Percentiles rank a stretch among this genome's conserved stretches.
phyloP scores from a whole-genome alignment of 2,329 filamentous ascomycete genomes.

The Diaporthe aspalathi region DNA sequence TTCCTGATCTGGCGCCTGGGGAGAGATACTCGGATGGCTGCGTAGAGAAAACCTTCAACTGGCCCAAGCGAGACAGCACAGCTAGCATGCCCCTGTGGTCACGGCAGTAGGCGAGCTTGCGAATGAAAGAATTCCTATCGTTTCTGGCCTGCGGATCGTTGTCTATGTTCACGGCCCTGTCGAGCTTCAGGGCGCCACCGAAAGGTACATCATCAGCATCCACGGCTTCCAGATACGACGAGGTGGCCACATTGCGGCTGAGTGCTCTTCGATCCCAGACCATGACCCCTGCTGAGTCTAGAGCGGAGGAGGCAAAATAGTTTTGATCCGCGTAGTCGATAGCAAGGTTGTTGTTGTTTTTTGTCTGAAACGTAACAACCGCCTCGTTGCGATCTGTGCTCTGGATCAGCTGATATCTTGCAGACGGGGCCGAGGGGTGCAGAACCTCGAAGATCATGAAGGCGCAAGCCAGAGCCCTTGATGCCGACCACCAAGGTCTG shows the following conservation, averaged over 20 bases:
- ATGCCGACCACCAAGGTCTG: conserved; percentile 81
- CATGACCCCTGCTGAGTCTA: conserved; percentile 79
- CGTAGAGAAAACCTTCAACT: conserved; percentile 71
- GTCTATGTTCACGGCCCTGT: conserved; percentile 67
- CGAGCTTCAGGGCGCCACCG: conserved; percentile 70
- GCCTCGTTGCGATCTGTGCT: conserved; percentile 47
- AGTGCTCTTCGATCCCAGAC: conserved; percentile 82
- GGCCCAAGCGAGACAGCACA: conserved; percentile 71
- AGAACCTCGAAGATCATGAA: conserved; percentile 82
- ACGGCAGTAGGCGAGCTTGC: conserved; percentile 71
- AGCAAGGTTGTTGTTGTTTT: conserved; percentile 77
- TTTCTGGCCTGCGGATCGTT: conserved; percentile 57
- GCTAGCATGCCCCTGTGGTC: conserved; percentile 71
- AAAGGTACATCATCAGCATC: conserved; percentile 72
- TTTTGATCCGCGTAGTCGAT: conserved; percentile 85
- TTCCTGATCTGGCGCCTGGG: conserved; percentile 53
- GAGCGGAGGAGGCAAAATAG: conserved; percentile 83
- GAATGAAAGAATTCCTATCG: conserved; percentile 69
- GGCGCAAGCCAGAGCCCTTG: conserved; percentile 77
- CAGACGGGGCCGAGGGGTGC: background rate
- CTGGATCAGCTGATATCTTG: conserved; percentile 1
- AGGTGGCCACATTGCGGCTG: conserved; percentile 62
- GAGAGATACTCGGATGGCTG: conserved; percentile 62
- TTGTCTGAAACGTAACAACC: conserved; percentile 71
- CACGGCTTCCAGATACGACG: conserved; percentile 66